Evolutionary conservation across 352 stramenopile species (phyloP), one percentile per base, ranked within the genome.

Genomic region (Blastocystis sp.): DNA sequence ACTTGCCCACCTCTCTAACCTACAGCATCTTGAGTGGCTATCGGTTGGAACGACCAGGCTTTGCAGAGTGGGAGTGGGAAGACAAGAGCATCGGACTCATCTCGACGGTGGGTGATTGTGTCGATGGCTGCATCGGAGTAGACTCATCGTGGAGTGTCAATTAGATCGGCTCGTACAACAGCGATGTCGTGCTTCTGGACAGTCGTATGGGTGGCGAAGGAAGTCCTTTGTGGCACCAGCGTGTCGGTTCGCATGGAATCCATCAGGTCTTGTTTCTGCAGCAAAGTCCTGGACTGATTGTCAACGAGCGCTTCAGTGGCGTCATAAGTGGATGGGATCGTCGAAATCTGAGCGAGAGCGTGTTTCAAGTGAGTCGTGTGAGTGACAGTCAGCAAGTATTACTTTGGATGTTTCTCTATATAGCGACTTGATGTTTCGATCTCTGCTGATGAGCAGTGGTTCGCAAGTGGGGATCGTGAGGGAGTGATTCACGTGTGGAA

Each of bases 401-500:
- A 37, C 43, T 7, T 39, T 63, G 7, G 1, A 16, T 7, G 7
- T 2, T 13, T 63, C 20, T 39, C 11, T 56, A 34, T 20, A 2
- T 79, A 79, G 68, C 30, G 41, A 62, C 43, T 79, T 34, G 68
- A 79, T 63, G 11, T 79, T 20, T 63, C 39, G 20, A 24, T 79
- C n/a, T 79, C 68, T 20, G 43, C 39, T 41, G 41, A 79, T 79
- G 68, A 62, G 50, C 37, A 79, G 4, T 79, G 68, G 68, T 11
- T 79, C 16, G n/a, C 39, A 18, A 30, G 13, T 20, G 68, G 68
- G 1, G 68, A 62, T 63, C 1, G 18, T 43, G 37, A 79, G 20
- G 68, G 68, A 24, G 20, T 2, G 16, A 34, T 79, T 13, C 20
- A 13, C 13, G 50, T 79, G n/a, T 79, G 37, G 37, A 62, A 56